phyloP scores from a whole-genome alignment of 2,329 filamentous ascomycete species.

The Incumbomyces delicatus region DNA sequence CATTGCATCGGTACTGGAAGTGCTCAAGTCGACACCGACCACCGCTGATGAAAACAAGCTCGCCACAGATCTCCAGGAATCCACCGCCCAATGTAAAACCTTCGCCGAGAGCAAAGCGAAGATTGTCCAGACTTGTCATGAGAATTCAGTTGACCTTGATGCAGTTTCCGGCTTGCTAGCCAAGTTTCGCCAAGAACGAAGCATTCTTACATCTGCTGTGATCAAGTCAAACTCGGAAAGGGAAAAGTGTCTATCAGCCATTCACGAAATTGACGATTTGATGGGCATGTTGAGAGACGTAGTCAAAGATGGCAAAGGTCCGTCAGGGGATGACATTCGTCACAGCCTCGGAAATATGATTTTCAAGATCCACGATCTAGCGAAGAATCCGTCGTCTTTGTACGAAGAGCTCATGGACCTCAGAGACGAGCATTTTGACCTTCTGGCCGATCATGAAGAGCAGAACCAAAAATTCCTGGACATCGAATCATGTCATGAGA shows the following conservation, averaged over 20 bases:
- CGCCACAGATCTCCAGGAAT: not conserved
- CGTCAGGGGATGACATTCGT: constrained; percentile 1
- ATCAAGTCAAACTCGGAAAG: constrained; percentile 8
- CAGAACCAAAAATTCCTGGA: constrained; percentile 5
- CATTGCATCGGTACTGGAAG: not conserved
- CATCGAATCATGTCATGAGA: constrained; percentile 6
- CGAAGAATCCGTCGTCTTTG: constrained; percentile 5
- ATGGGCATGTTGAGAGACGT: constrained; percentile 8
- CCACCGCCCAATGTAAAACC: not conserved
- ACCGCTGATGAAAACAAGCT: constrained; percentile 3
- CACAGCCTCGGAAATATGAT: constrained; percentile 6
- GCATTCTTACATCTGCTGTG: constrained; percentile 4
- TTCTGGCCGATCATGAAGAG: constrained; percentile 5
- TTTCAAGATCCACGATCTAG: constrained; percentile 4
- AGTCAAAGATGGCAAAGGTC: constrained; percentile 1
- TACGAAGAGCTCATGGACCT: constrained; percentile 8
- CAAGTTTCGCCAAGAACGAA: constrained; percentile 8
- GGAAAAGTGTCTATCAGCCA: constrained; percentile 1
- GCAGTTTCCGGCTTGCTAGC: constrained; percentile 6
- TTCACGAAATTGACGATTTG: constrained; percentile 6
- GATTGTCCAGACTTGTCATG: constrained; percentile 1
- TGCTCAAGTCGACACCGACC: constrained; percentile 2
- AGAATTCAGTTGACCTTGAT: not conserved
- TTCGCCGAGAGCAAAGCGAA: constrained; percentile 7
- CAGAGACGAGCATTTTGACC: constrained; percentile 6